Base-by-base conservation (phyloP, 129 eudicot species). In the Tanacetum coccineum region DNA sequence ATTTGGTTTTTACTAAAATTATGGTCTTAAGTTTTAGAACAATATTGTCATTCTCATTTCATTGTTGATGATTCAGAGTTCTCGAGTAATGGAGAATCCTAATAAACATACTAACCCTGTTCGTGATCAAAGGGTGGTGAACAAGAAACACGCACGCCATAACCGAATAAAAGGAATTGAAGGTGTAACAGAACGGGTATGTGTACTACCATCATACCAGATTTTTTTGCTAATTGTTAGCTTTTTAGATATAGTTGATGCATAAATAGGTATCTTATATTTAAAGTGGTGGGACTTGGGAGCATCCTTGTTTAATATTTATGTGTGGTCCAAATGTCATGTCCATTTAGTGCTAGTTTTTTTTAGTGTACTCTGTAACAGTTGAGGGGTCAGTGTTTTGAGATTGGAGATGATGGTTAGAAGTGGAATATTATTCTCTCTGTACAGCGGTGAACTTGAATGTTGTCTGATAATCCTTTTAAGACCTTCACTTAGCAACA, bases 131-230 rank as follows among this genome's bases (percentile, higher is more conserved):
- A 72, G 39, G n/a, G 52, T 11, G 15, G 61, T 59, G 64, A 76
- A 64, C 68, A 75, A 79, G 80, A 76, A 79, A 73, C 70, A 2
- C 2, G 64, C 58, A 17, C 59, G 42, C 55, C 30, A 52, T 4
- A 74, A 83, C 49, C 26, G 21, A 68, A 46, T 67, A 76, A 64
- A 61, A 76, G 75, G 11, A 40, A 73, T 28, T 2, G 44, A 53
- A 62, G 44, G 59, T 63, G 54, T 45, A 19, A 73, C 75, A 64
- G 73, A 77, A 20, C 73, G 36, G 62, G 87, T 83, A 72, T 12
- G 57, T 9, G 5, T 9, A 6, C 2, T 15, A 22, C 14, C 5
- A 1, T 3, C 9, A 5, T 70, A 4, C 7, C 21, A 26, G 25
- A 9, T 25, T 64, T 2, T 15, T 25, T 9, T 8, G 1, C 30